Evolutionary conservation across 768 basidiomycete species (phyloP), one percentile per base, ranked within the genome.

Genomic region (Amanita jacksonii): DNA sequence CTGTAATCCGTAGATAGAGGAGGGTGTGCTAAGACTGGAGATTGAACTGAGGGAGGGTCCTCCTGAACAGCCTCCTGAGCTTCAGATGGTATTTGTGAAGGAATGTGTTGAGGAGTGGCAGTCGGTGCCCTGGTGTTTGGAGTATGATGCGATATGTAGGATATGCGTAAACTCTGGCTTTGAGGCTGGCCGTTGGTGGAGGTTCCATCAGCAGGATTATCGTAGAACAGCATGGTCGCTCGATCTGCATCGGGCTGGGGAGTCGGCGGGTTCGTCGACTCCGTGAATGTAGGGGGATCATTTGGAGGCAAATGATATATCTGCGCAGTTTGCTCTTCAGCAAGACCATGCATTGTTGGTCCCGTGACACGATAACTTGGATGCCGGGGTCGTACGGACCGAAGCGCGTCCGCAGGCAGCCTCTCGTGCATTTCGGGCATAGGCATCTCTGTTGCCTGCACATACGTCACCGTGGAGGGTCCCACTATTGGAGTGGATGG

Each of bases 401-500:
- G 32, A 13, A 45, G 25, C 13, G 44, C 44, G 25, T 44, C 43
- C 25, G 47, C 39, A 51, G 13, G 50, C 42, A 47, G 57, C 52
- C 25, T 53, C 44, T 28, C 46, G 41, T 20, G 49, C 51, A 47
- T 52, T 27, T 47, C 50, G 27, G 60, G 58, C 8, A 60, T 48
- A 44, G 62, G 63, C 57, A 64, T 66, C 34, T 59, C 57, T 34
- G 59, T 43, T 25, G 60, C 52, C 38, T 63, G 59, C 4, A 61
- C 58, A 43, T 64, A 64, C 35, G 59, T 58, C 20, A 59, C 55
- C 30, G 59, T 59, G 3, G 63, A 60, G 8, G 62, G 63, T 22
- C 62, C 60, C 6, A 54, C 54, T 19, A 57, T 46, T n/a, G 58
- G 58, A 3, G 65, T 64, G n/a, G 64, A 57, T 16, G 66, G 67